A percentile compares a stretch with the other conserved stretches of the same genome.
phyloP scores from a whole-genome alignment of 768 basidiomycete species.

The Hypholoma fasciculare region DNA sequence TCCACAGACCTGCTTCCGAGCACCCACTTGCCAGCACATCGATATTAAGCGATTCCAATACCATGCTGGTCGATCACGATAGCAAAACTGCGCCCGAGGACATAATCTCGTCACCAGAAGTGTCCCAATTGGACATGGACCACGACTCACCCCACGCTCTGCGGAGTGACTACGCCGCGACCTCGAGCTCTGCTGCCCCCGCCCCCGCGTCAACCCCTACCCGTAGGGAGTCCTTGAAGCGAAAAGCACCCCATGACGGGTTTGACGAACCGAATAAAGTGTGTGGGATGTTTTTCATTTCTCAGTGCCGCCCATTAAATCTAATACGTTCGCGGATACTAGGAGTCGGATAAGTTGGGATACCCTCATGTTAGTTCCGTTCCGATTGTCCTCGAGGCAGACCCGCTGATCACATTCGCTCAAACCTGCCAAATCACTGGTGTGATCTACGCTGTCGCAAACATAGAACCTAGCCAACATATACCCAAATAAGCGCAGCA shows the following conservation, averaged over 20 bases:
- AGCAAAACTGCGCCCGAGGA: background rate
- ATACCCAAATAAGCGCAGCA: conserved; percentile 39
- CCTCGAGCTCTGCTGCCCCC: too few relatives aligned
- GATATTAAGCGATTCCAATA: background rate
- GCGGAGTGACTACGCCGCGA: too few relatives aligned
- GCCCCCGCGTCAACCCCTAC: conserved; percentile 4
- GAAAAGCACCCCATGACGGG: conserved; percentile 34
- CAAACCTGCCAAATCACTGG: background rate
- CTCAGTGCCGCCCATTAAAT: conserved; percentile 5
- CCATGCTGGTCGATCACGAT: conserved; percentile 1
- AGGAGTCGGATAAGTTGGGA: conserved; percentile 29
- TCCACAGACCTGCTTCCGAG: background rate
- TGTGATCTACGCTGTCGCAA: too few relatives aligned
- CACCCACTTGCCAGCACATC: background rate
- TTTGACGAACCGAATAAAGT: conserved; percentile 32
- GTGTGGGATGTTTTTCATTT: conserved; percentile 9
- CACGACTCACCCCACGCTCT: too few relatives aligned
- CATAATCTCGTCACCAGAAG: background rate
- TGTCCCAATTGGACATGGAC: too few relatives aligned
- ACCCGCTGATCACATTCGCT: background rate
- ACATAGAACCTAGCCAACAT: conserved; percentile 47
- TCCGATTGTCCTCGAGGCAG: conserved; percentile 10
- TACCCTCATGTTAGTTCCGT: conserved; percentile 40
- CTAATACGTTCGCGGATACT: conserved; percentile 1
- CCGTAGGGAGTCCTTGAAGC: conserved; percentile 28